These are phyloP conservation scores for Solanum bulbocastanum DNA, from an alignment of 257 asterid species.

Conservation along the genomic window DNA sequence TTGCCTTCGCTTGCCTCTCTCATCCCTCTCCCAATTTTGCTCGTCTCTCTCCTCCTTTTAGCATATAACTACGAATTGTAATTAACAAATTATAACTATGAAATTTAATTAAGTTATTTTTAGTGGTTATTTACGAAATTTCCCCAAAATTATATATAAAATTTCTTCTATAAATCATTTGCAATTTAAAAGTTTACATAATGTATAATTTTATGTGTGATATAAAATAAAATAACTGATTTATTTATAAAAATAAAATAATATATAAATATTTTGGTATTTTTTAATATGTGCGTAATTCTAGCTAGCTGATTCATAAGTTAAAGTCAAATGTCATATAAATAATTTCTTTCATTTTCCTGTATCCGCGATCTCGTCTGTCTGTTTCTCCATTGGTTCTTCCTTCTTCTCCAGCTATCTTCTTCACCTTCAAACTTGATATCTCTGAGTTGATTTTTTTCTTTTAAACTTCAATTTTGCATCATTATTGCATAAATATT, in stretches of 20 bases:
- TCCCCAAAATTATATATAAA: not conserved
- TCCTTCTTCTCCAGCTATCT: not conserved
- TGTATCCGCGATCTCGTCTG: not conserved
- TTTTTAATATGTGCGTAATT: not conserved
- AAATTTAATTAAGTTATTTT: no score
- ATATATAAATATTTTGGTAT: no score
- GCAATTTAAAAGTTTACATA: not conserved
- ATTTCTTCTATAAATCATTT: not conserved
- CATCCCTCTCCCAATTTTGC: no score
- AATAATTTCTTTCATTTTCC: not conserved
- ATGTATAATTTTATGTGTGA: no score
- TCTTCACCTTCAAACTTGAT: not conserved
- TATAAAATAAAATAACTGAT: no score
- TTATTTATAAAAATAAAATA: no score
- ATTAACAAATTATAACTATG: no score
- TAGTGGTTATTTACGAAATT: not conserved
- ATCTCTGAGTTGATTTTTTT: not conserved
- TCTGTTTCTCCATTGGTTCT: not conserved
- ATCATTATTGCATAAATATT: not conserved
- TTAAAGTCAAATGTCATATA: not conserved
- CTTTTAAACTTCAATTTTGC: not conserved
- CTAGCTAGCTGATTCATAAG: not conserved
- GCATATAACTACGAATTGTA: no score
- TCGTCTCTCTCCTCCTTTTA: no score
- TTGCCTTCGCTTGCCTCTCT: no score